phyloP scores from a whole-genome alignment of 2,329 filamentous ascomycete genomes.

The Dothidotthia symphoricarpi region DNA sequence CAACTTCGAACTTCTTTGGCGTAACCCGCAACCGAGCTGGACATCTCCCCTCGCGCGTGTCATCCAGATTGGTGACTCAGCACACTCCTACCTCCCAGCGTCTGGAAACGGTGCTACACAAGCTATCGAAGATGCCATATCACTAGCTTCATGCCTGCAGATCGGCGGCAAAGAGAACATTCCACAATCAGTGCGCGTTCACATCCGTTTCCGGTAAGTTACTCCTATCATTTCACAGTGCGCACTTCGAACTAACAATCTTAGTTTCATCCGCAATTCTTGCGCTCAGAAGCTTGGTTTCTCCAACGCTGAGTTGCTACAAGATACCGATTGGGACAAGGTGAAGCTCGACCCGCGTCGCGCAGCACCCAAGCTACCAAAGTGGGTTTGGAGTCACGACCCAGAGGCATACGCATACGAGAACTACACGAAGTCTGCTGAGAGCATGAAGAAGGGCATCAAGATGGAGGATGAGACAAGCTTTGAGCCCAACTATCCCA shows the following conservation, averaged over 20 bases:
- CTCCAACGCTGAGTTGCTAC: slow-evolving; percentile 48
- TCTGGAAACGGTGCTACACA: slow-evolving; percentile 50
- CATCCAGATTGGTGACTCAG: slow-evolving; percentile 48
- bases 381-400: slow-evolving; percentile 50
- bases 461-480: slow-evolving; percentile 44
- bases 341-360: slow-evolving; percentile 47
- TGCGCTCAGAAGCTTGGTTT: slow-evolving; percentile 53
- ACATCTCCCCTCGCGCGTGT: slow-evolving; percentile 45
- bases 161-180: slow-evolving; percentile 44
- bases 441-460: slow-evolving; percentile 44
- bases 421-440: slow-evolving; percentile 45
- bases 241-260: slow-evolving; percentile 1
- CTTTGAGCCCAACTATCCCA: slow-evolving; percentile 48
- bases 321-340: slow-evolving; percentile 51
- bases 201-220: slow-evolving; percentile 44
- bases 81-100: slow-evolving; percentile 48
- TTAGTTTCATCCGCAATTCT: slow-evolving; percentile 48
- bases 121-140: slow-evolving; percentile 50
- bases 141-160: slow-evolving; percentile 48
- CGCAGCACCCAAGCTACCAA: slow-evolving; percentile 47
- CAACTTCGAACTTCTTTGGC: slow-evolving; percentile 51
- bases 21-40: slow-evolving; percentile 49
- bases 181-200: slow-evolving; percentile 41
- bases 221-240: background rate
- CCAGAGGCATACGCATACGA: slow-evolving; percentile 48